Evolutionary conservation across 225 moss, liverwort and hornwort genomes (phyloP).

Genomic region (Antitrichia curtipendula): DNA sequence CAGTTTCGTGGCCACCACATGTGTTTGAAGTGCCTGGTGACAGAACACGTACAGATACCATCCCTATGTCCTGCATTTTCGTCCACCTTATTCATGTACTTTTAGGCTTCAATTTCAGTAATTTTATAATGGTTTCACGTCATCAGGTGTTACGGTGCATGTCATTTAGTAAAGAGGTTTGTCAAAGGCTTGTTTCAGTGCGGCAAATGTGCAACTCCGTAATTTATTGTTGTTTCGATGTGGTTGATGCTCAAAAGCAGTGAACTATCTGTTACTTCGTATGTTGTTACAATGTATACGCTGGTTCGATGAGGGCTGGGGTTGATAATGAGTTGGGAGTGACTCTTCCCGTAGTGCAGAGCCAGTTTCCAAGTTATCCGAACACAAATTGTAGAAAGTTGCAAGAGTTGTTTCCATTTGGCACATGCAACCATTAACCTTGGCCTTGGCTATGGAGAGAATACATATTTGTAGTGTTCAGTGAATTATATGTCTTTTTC

Average conservation of each 20-base stretch:
- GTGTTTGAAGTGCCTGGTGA: constrained; percentile 30
- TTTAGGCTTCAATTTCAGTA: neutral
- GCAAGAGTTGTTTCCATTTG: neutral
- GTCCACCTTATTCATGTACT: neutral
- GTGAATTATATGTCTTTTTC: neutral
- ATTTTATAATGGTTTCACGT: neutral
- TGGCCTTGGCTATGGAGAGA: neutral
- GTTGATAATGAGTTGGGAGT: neutral
- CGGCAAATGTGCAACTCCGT: neutral
- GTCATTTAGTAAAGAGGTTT: neutral
- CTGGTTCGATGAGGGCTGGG: neutral
- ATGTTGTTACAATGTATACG: neutral
- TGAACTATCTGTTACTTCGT: neutral
- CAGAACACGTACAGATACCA: neutral
- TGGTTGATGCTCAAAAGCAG: neutral
- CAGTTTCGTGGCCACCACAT: constrained; percentile 29
- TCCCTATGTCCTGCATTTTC: constrained; percentile 6
- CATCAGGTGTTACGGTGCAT: neutral
- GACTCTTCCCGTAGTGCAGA: neutral
- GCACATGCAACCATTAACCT: neutral
- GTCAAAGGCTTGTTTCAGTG: neutral
- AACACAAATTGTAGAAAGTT: neutral
- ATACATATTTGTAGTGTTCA: neutral
- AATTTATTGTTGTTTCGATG: neutral
- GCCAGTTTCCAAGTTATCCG: neutral